A percentile compares a stretch with the other conserved stretches of the same genome.
Evolutionary conservation across 2,329 filamentous ascomycete genomes (phyloP).

Genomic region (Teratosphaeriaceae sp.): DNA sequence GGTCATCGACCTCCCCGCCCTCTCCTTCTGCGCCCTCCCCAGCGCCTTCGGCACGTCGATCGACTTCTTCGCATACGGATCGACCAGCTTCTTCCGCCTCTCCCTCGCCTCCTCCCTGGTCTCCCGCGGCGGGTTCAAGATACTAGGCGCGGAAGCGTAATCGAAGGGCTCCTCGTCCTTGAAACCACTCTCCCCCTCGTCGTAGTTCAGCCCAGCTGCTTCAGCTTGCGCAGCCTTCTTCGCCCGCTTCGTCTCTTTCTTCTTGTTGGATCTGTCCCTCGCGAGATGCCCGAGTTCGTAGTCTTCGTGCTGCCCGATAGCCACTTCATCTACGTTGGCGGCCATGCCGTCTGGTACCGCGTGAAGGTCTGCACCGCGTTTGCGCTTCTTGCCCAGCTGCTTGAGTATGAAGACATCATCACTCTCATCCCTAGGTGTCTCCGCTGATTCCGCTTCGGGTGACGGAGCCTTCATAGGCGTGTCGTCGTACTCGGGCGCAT

Average conservation of each 20-base stretch:
- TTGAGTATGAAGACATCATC: constrained; percentile 56
- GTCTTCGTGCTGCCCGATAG: constrained; percentile 19
- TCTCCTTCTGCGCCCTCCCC: constrained; percentile 65
- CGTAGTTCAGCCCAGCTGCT: constrained; percentile 32
- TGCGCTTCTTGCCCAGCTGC: constrained; percentile 45
- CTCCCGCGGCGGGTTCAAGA: constrained; percentile 54
- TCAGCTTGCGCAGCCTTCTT: constrained; percentile 21
- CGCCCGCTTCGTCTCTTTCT: constrained; percentile 28
- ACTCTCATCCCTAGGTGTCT: constrained; percentile 22
- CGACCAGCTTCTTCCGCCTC: constrained; percentile 52
- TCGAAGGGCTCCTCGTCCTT: constrained; percentile 57
- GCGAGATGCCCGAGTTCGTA: constrained; percentile 21
- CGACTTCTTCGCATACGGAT: constrained; percentile 65
- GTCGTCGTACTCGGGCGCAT: constrained; percentile 23
- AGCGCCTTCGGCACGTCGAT: constrained; percentile 67
- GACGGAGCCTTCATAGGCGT: constrained; percentile 7
- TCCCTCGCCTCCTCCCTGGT: constrained; percentile 38
- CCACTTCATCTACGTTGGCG: constrained; percentile 29
- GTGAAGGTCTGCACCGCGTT: no score
- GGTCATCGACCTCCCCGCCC: constrained; percentile 68
- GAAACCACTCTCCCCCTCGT: constrained; percentile 16
- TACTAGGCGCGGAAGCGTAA: constrained; percentile 68
- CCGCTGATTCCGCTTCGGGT: constrained; percentile 7
- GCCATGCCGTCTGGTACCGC: constrained; percentile 28
- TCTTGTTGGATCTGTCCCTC: no score